phyloP scores from a whole-genome alignment of 495 filamentous ascomycete species.

The Penicillium canescens region DNA sequence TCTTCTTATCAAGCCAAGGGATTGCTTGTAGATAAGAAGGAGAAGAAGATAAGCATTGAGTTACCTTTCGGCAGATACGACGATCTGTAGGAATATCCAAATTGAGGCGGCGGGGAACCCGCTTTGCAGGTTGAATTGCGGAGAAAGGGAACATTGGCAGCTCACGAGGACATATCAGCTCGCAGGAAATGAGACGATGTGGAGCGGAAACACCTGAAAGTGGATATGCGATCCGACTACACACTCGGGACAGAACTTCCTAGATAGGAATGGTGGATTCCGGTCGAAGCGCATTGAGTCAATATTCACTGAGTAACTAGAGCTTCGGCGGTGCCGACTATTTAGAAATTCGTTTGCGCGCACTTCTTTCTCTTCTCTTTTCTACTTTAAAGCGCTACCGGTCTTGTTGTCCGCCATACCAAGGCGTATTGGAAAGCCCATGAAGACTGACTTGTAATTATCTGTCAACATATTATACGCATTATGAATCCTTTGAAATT shows the following conservation, averaged over 20 bases:
- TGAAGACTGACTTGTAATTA: no score
- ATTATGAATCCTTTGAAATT: not conserved
- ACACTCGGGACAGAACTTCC: slow-evolving; percentile 8
- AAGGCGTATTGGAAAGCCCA: no score
- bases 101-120: not conserved
- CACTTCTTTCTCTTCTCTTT: not conserved
- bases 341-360: not conserved
- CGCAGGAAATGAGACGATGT: not conserved
- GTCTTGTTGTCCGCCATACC: no score
- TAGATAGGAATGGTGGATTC: slow-evolving; percentile 4
- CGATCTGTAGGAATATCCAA: not conserved
- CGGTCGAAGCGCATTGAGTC: not conserved
- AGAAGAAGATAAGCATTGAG: not conserved
- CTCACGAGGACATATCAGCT: not conserved
- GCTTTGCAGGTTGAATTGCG: not conserved
- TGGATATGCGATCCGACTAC: slow-evolving; percentile 9
- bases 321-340: not conserved
- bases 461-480: not conserved
- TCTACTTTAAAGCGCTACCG: not conserved
- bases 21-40: not conserved
- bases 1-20: not conserved
- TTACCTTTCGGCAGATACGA: not conserved
- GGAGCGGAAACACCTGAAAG: not conserved
- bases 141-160: not conserved
- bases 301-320: not conserved